Base-by-base conservation (phyloP, 1,284 basidiomycete genomes). In the Bjerkandera adusta region DNA sequence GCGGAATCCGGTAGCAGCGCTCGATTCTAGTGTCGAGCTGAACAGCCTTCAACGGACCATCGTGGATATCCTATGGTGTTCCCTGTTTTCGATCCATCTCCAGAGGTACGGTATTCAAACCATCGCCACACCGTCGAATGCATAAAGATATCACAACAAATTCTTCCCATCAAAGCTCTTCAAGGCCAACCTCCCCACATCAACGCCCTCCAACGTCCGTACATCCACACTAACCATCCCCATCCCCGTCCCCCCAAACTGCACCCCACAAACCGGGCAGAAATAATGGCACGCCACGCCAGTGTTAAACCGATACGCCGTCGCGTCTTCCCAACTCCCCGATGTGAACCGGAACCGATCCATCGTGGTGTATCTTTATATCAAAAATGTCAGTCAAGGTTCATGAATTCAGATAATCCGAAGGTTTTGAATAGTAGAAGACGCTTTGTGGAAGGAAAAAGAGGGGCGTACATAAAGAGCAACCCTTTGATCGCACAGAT, bases 111-210 rank as follows among this genome's bases (percentile, higher is more conserved):
- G 27, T 8, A 30, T 8, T 30, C 27, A 8, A 30, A 8, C 8
- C 27, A 30, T 8, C 27, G n/a, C 8, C 27, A n/a, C 27, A n/a
- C 27, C 27, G 27, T 30, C 8, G n/a, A 30, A 8, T 30, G 27
- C 27, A n/a, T n/a, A 8, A 21, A 11, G 21, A 7, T 11, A 18
- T 34, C 32, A 43, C 8, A 43, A 22, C 20, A 43, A 18, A 26
- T 43, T 43, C 41, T 43, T 33, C 30, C 41, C 41, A 34, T 43
- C 30, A 25, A 34, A 43, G 11, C 25, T 18, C 41, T 32, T 43
- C 2, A 34, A 12, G 20, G n/a, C 25, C 5, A 43, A 8, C 30
- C 18, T 34, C 7, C 15, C 30, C 30, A 34, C n/a, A 15, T 25
- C 21, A n/a, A 43, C 21, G n/a, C 32, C 32, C 11, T 43, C 41